Percentiles rank a stretch among this genome's conserved stretches.
Conservation (phyloP, 2,329 filamentous ascomycete species). For the Ascosphaera aggregata region DNA sequence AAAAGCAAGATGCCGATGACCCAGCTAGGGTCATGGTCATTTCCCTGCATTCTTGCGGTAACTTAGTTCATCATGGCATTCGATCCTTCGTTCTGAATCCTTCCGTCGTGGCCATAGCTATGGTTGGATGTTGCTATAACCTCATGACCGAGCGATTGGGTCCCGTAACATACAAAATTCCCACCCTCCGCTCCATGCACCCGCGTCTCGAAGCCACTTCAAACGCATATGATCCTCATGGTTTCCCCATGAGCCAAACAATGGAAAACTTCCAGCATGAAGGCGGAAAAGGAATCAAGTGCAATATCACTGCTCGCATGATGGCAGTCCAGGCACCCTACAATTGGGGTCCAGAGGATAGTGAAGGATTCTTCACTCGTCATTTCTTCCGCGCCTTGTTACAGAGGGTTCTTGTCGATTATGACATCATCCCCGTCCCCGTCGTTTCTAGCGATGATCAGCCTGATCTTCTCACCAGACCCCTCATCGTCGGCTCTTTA, state of each 20-base stretch:
- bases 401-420: conserved; percentile 79
- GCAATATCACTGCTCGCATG: conserved; percentile 94
- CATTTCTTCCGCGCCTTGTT: conserved; percentile 84
- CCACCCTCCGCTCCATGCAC: conserved; percentile 53
- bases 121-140: conserved; percentile 98
- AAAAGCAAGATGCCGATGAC: conserved; percentile 6
- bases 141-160: conserved; percentile 76
- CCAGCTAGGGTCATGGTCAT: conserved; percentile 51
- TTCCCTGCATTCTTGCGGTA: conserved; percentile 91
- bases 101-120: conserved; percentile 67
- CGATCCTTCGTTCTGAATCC: conserved; percentile 68
- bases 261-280: conserved; percentile 34
- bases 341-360: conserved; percentile 71
- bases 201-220: conserved; percentile 43
- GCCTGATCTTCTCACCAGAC: conserved; percentile 12
- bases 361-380: conserved; percentile 68
- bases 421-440: conserved; percentile 45
- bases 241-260: conserved; percentile 73
- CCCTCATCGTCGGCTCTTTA: conserved; percentile 70
- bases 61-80: conserved; percentile 86
- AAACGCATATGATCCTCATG: conserved; percentile 58
- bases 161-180: conserved; percentile 66
- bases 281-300: conserved; percentile 39
- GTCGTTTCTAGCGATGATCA: conserved; percentile 6
- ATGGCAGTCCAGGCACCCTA: conserved; percentile 92